phyloP scores from a whole-genome alignment of 2,329 filamentous ascomycete genomes.

The Arachnopeziza araneosa region DNA sequence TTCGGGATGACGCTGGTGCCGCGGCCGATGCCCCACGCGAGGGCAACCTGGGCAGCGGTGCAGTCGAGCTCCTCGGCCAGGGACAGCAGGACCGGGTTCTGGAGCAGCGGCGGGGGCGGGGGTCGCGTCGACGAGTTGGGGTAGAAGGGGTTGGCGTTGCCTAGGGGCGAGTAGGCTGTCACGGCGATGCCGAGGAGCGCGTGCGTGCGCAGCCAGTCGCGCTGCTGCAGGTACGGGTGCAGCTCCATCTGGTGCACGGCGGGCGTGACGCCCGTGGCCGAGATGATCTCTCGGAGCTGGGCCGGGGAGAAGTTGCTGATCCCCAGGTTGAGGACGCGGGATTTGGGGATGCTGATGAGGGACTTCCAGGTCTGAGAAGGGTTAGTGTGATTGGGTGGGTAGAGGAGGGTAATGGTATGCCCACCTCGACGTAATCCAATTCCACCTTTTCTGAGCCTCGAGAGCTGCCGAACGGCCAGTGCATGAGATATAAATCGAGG shows the following conservation, averaged over 20 bases:
- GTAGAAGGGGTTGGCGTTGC: slow-evolving; percentile 44
- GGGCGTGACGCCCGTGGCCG: slow-evolving; percentile 40
- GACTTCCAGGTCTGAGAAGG: slow-evolving; percentile 78
- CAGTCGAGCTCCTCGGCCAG: slow-evolving; percentile 62
- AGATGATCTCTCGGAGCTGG: background rate
- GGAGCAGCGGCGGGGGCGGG: slow-evolving; percentile 47
- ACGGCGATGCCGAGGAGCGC: slow-evolving; percentile 45
- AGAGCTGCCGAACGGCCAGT: slow-evolving; percentile 80
- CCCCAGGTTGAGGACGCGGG: slow-evolving; percentile 82
- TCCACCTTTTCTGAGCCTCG: slow-evolving; percentile 46
- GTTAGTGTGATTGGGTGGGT: slow-evolving; percentile 37
- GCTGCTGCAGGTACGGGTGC: slow-evolving; percentile 52
- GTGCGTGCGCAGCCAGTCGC: slow-evolving; percentile 45
- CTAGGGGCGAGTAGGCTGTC: slow-evolving; percentile 44
- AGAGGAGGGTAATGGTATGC: background rate
- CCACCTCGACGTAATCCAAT: slow-evolving; percentile 14
- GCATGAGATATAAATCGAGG: slow-evolving; percentile 75
- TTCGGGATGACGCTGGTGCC: slow-evolving; percentile 84
- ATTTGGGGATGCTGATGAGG: slow-evolving; percentile 74
- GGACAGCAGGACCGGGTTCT: slow-evolving; percentile 55
- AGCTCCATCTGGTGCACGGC: slow-evolving; percentile 56
- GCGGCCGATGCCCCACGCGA: slow-evolving; percentile 76
- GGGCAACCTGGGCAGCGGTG: slow-evolving; percentile 68
- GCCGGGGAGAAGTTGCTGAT: slow-evolving; percentile 53
- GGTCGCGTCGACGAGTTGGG: background rate